Evolutionary conservation across 2,329 filamentous ascomycete genomes (phyloP).

Genomic region (Verticillium albo-atrum): DNA sequence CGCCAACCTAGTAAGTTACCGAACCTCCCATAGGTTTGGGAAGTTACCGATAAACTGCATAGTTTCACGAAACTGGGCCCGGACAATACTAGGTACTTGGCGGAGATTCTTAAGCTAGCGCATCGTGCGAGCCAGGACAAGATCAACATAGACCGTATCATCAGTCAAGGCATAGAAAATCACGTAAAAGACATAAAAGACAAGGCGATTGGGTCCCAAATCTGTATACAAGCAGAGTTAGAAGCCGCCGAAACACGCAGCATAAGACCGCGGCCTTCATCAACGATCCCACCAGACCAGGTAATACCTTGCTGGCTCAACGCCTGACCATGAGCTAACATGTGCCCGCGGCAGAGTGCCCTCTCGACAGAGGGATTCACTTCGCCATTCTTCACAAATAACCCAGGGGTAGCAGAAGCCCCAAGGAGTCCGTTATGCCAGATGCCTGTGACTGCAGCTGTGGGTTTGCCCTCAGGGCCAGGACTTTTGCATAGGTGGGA

Average conservation of each 20-base stretch:
- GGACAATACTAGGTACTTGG: neutral
- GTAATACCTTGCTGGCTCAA: neutral
- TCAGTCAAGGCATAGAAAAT: neutral
- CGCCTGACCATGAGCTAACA: neutral
- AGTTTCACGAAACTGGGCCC: neutral
- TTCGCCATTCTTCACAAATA: neutral
- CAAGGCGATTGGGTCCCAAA: neutral
- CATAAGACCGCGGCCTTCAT: neutral
- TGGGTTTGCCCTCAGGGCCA: neutral
- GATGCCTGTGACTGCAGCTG: neutral
- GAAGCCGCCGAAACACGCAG: neutral
- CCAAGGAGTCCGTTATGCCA: neutral
- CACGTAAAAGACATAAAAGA: neutral
- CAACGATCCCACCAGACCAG: neutral
- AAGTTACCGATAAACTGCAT: neutral
- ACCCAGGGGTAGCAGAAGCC: neutral
- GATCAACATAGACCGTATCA: neutral
- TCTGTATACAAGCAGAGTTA: neutral
- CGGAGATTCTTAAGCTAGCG: neutral
- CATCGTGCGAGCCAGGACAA: neutral
- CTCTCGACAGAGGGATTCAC: neutral
- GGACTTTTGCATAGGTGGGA: neutral
- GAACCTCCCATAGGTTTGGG: neutral
- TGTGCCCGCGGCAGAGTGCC: neutral
- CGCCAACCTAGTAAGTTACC: neutral